These are phyloP conservation scores for Tolypocladium endophyticum DNA, from an alignment of 2,329 filamentous ascomycete genomes.

Conservation along the genomic window DNA sequence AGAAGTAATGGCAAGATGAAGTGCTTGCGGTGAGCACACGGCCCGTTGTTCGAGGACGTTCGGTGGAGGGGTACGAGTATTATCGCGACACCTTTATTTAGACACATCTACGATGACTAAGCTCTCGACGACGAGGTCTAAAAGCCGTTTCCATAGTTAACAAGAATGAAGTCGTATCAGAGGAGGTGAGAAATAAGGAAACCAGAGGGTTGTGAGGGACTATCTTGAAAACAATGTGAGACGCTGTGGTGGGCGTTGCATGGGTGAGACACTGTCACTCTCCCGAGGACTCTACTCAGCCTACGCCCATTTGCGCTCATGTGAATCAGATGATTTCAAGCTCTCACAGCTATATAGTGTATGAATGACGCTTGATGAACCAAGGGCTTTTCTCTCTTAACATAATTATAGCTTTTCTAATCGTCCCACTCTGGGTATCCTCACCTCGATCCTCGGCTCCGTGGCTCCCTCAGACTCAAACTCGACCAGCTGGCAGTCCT, in stretches of 20 bases:
- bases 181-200: too few relatives aligned
- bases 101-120: not conserved
- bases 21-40: not conserved
- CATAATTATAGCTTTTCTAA: not conserved
- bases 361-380: not conserved
- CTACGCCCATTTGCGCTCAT: not conserved
- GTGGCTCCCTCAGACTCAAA: slow-evolving; percentile 20
- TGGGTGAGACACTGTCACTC: not conserved
- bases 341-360: too few relatives aligned
- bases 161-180: not conserved
- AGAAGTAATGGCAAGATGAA: not conserved
- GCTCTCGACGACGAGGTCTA: not conserved
- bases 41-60: not conserved
- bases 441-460: slow-evolving; percentile 30
- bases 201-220: not conserved
- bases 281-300: not conserved
- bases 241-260: not conserved
- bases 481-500: slow-evolving; percentile 80
- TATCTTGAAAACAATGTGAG: not conserved
- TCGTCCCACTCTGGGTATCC: slow-evolving; percentile 10
- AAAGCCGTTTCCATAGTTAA: not conserved
- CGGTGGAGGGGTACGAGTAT: not conserved
- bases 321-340: not conserved
- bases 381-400: accelerated
- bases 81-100: not conserved